Evolutionary conservation across 163 green algal genomes (phyloP).

Genomic region (Chlamydomonas reinhardtii): DNA sequence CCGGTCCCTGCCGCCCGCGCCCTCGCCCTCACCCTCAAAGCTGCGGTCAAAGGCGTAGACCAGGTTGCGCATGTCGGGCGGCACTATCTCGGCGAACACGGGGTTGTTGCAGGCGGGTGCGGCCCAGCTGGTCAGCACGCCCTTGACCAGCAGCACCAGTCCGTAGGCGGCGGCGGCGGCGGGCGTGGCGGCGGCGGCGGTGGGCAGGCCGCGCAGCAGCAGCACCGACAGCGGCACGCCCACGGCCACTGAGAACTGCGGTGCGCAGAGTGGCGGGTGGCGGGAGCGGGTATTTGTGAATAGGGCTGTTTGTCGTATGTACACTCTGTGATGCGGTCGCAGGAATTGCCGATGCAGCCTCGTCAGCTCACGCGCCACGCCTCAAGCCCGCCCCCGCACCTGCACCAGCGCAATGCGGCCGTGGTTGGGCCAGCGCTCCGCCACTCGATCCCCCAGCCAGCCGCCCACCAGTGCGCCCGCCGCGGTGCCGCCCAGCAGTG

Average conservation of each 20-base stretch:
- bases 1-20: no score
- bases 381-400: no score
- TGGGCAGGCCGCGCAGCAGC: slow-evolving; percentile 27
- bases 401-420: slow-evolving; percentile 41
- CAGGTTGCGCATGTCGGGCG: slow-evolving; percentile 76
- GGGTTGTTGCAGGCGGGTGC: slow-evolving; percentile 78
- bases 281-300: no score
- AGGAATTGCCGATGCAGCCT: no score
- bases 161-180: background rate
- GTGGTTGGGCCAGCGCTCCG: slow-evolving; percentile 26
- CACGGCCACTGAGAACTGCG: slow-evolving; percentile 37
- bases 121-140: slow-evolving; percentile 75
- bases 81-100: slow-evolving; percentile 89
- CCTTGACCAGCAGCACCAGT: background rate
- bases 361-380: no score
- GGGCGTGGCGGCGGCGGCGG: background rate
- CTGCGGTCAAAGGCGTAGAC: slow-evolving; percentile 91
- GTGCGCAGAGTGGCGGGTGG: no score
- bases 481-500: slow-evolving; percentile 73
- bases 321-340: no score
- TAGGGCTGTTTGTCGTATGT: no score
- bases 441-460: slow-evolving; percentile 63
- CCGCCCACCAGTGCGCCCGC: slow-evolving; percentile 75
- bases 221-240: slow-evolving; percentile 25
- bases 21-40: slow-evolving; percentile 74